Base-by-base conservation (phyloP, 1,139 yeast genomes). In the Protomyces pachydermus region DNA sequence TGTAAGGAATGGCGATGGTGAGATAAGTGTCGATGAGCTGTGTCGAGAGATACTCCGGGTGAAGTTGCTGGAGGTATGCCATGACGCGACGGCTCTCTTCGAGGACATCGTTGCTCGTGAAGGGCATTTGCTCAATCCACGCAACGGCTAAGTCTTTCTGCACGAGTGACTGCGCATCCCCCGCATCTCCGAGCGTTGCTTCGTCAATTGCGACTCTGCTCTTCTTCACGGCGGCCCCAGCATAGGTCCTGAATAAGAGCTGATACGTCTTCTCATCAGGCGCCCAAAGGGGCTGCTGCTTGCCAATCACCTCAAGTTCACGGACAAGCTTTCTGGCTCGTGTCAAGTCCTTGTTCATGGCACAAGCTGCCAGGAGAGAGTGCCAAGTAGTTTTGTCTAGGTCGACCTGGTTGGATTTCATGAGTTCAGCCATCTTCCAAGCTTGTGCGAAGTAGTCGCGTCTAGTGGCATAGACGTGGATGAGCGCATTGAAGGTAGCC, bases 401-500 rank as follows among this genome's bases (percentile, higher is more conserved):
- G 6, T 45, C 55, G 35, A 61, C 25, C 20, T 46, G 54, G 39
- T 28, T 51, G 34, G 54, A 54, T 32, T 42, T 16, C 57, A 65
- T 61, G 23, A 6, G 32, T 25, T 65, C 65, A 10, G 65, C 67
- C 23, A 65, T 56, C 9, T 38, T 53, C 66, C 66, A 65, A 10
- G 65, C 57, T 28, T 65, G 63, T 6, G 62, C 39, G 45, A 61
- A 65, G 55, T 65, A 65, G 42, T 65, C 66, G 18, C 50, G 64
- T 10, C 66, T 64, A 18, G 54, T 14, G 2, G 62, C 53, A 50
- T 54, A 65, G 25, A 60, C 66, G 52, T 61, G 65, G n/a, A 65
- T 60, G 18, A 65, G 25, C 20, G 66, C 58, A 34, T 61, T 61
- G 54, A 56, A 65, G 12, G 66, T 65, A 32, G 52, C 61, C 28